These are phyloP conservation scores for Bipolaris sorokiniana DNA, from an alignment of 2,329 filamentous ascomycete species.

Conservation along the genomic window DNA sequence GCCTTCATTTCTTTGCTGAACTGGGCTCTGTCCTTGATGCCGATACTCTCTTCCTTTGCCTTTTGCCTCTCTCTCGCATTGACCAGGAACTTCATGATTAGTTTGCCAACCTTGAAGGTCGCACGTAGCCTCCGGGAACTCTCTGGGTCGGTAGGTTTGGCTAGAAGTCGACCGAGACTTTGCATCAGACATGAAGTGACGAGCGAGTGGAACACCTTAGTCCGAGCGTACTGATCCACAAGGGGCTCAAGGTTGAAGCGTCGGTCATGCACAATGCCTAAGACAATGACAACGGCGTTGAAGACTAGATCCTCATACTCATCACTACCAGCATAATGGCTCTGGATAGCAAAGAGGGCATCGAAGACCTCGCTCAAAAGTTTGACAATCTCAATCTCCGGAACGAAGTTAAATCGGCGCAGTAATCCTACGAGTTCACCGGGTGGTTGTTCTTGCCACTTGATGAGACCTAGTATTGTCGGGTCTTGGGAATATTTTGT, in stretches of 20 bases:
- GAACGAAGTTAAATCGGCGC: slow-evolving; percentile 86
- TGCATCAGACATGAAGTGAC: slow-evolving; percentile 86
- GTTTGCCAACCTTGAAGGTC: slow-evolving; percentile 91
- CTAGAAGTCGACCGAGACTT: slow-evolving; percentile 82
- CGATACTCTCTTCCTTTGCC: slow-evolving; percentile 85
- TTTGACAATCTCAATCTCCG: slow-evolving; percentile 97
- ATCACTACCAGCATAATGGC: slow-evolving; percentile 88
- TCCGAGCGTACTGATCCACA: slow-evolving; percentile 89
- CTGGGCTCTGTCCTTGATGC: slow-evolving; percentile 74
- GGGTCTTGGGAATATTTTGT: slow-evolving; percentile 94
- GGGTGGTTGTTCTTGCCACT: slow-evolving; percentile 79
- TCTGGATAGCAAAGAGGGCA: slow-evolving; percentile 86
- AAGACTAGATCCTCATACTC: slow-evolving; percentile 94
- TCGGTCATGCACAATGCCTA: slow-evolving; percentile 93
- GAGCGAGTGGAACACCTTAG: slow-evolving; percentile 89
- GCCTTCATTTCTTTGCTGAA: slow-evolving; percentile 84
- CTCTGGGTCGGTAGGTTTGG: slow-evolving; percentile 81
- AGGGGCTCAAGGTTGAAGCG: slow-evolving; percentile 89
- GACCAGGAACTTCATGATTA: slow-evolving; percentile 93
- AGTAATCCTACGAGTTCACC: slow-evolving; percentile 76
- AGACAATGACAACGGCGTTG: slow-evolving; percentile 82
- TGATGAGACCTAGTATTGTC: slow-evolving; percentile 79
- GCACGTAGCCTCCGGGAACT: slow-evolving; percentile 84
- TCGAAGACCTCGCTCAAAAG: slow-evolving; percentile 88
- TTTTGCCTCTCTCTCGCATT: slow-evolving; percentile 86